Evolutionary conservation across 352 stramenopile genomes (phyloP).

Genomic region (Phytophthora capsici): DNA sequence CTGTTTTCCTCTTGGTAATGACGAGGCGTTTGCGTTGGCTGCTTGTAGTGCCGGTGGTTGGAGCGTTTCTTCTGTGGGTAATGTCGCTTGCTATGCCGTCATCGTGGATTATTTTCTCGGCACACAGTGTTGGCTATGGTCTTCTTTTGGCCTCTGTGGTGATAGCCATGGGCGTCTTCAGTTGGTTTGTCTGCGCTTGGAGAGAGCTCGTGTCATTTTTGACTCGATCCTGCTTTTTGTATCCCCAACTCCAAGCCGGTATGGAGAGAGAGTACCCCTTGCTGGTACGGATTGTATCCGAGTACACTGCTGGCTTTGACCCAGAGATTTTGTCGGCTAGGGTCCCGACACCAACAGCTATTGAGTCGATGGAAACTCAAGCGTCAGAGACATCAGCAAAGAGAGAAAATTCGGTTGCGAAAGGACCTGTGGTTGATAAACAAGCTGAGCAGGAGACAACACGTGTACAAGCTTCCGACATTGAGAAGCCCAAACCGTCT

Average conservation of each 20-base stretch:
- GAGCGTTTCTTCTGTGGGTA: slow-evolving; percentile 76
- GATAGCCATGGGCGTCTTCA: slow-evolving; percentile 83
- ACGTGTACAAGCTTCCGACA: not conserved
- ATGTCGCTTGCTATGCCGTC: slow-evolving; percentile 79
- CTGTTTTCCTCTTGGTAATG: slow-evolving; percentile 80
- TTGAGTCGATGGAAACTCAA: slow-evolving; percentile 27
- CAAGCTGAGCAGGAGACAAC: not conserved
- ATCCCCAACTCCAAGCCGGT: slow-evolving; percentile 76
- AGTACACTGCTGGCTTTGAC: slow-evolving; percentile 84
- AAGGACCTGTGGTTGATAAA: slow-evolving; percentile 1
- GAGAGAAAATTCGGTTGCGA: not conserved
- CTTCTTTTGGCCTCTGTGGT: slow-evolving; percentile 76
- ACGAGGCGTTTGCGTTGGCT: slow-evolving; percentile 75
- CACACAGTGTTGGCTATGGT: slow-evolving; percentile 79
- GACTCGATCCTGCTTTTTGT: slow-evolving; percentile 82
- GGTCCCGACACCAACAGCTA: slow-evolving; percentile 29
- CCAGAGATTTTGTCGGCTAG: slow-evolving; percentile 68
- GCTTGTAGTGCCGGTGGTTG: slow-evolving; percentile 72
- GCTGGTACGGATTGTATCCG: slow-evolving; percentile 82
- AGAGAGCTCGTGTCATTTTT: slow-evolving; percentile 82
- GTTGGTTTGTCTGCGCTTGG: slow-evolving; percentile 82
- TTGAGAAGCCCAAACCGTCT: not conserved
- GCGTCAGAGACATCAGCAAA: not conserved
- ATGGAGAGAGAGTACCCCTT: slow-evolving; percentile 80
- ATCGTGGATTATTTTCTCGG: slow-evolving; percentile 86